Percentiles rank a stretch among this genome's conserved stretches.
phyloP scores from a whole-genome alignment of 192 early-diverging fungal species.

The Coemansia sp. region DNA sequence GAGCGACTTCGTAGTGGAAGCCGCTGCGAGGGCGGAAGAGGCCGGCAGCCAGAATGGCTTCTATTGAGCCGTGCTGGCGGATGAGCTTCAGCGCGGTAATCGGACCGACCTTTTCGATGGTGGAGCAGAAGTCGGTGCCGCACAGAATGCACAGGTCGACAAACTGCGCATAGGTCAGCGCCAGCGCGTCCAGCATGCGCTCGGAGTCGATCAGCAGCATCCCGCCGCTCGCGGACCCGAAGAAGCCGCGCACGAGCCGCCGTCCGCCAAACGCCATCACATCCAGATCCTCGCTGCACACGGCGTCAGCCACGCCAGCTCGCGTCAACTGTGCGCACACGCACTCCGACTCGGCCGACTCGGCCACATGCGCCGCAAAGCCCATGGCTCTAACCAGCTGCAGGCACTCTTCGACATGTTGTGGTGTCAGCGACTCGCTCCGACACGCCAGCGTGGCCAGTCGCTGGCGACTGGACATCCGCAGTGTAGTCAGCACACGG shows the following conservation, averaged over 20 bases:
- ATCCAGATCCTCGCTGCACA: slow-evolving; percentile 61
- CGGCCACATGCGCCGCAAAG: slow-evolving; percentile 48
- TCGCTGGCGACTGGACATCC: slow-evolving; percentile 20
- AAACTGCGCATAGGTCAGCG: slow-evolving; percentile 58
- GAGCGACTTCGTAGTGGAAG: slow-evolving; percentile 42
- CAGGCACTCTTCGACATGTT: slow-evolving; percentile 52
- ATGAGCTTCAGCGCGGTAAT: slow-evolving; percentile 62
- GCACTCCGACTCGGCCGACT: slow-evolving; percentile 61
- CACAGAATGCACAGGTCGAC: slow-evolving; percentile 75
- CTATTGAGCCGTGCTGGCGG: slow-evolving; percentile 62
- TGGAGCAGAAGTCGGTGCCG: slow-evolving; percentile 73
- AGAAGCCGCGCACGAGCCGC: slow-evolving; percentile 37
- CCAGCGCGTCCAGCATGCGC: slow-evolving; percentile 49
- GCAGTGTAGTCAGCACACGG: slow-evolving; percentile 14
- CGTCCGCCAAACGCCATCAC: slow-evolving; percentile 35
- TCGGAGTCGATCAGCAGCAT: slow-evolving; percentile 58
- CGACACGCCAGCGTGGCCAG: slow-evolving; percentile 53
- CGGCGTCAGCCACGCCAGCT: slow-evolving; percentile 55
- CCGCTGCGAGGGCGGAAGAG: slow-evolving; percentile 34
- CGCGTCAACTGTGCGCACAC: slow-evolving; percentile 63
- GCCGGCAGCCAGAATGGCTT: slow-evolving; percentile 54
- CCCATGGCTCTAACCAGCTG: slow-evolving; percentile 57
- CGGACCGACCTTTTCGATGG: slow-evolving; percentile 65
- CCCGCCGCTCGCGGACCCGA: neutral
- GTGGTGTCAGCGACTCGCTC: slow-evolving; percentile 51